Percentiles rank a stretch among this genome's conserved stretches.
These are phyloP conservation scores for Trametes hirsuta DNA, from an alignment of 1,284 basidiomycete species.

Conservation along the genomic window DNA sequence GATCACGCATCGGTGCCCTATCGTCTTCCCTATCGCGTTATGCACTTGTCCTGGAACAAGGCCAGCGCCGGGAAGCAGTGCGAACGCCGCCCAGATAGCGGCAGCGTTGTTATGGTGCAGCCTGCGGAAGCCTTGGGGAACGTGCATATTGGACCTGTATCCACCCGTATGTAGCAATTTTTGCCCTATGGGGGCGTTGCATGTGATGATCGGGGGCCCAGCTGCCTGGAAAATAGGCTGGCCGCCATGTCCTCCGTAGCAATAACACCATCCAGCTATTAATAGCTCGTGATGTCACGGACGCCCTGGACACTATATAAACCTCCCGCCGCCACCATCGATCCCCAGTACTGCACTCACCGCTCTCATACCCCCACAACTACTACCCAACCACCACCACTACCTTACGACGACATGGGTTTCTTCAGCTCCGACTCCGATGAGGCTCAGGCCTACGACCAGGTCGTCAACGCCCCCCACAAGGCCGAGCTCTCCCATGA, in stretches of 20 bases:
- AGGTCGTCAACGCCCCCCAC: conserved; percentile 54
- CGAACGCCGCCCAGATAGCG: conserved; percentile 9
- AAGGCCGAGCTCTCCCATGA: conserved; percentile 64
- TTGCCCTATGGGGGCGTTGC: conserved; percentile 12
- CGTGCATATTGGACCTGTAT: conserved; percentile 5
- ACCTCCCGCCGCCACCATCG: conserved; percentile 5
- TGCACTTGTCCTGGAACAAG: neutral
- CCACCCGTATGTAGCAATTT: conserved; percentile 1
- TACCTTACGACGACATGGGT: conserved; percentile 45
- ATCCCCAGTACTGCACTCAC: conserved; percentile 25
- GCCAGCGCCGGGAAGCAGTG: conserved; percentile 18
- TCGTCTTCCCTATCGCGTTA: neutral
- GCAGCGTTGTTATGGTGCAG: conserved; percentile 1
- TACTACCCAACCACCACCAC: conserved; percentile 16
- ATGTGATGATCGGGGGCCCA: conserved; percentile 22
- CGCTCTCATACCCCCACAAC: conserved; percentile 20
- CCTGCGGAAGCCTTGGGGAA: conserved; percentile 9
- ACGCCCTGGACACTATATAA: conserved; percentile 31
- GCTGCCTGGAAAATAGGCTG: conserved; percentile 5
- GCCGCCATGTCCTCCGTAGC: conserved; percentile 6
- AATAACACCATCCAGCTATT: conserved; percentile 15
- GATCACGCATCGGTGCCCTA: neutral
- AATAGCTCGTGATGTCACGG: conserved; percentile 23
- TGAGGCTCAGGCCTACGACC: conserved; percentile 49
- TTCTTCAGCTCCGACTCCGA: conserved; percentile 55